Base-by-base conservation (phyloP, 2,329 filamentous ascomycete genomes). In the Xylaria sp. region DNA sequence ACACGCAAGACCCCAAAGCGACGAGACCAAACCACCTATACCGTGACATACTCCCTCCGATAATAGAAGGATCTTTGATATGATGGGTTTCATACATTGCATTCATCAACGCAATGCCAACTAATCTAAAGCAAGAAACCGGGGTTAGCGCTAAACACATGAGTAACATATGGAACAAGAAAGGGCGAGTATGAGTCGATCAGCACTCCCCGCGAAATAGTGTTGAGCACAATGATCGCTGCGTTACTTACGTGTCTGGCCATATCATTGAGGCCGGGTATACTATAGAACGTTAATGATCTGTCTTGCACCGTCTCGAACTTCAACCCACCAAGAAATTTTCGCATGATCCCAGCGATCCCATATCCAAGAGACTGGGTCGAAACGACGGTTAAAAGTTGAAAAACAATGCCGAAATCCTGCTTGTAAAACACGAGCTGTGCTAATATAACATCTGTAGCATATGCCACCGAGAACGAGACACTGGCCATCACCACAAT, bases 261-360 rank as follows among this genome's bases (percentile, higher is more conserved):
- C 91, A 93, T 66, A 93, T 92, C 89, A 93, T 92, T 10, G 90
- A 87, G 0, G 90, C 89, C 3, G 87, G 88, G 72, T 89, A 89
- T 12, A 88, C 85, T 87, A 63, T 10, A 28, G 25, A n/a, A 2
- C 1, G 48, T 75, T n/a, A 74, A 71, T 53, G 9, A 23, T 23
- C 23, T 2, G 46, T n/a, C 5, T 36, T 30, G 20, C 9, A 13
- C 5, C 10, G 6, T 34, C 6, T 34, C 30, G 28, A 32, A 36
- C 20, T 13, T 48, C 1, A 45, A 63, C 83, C 69, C 68, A 87
- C 86, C 86, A 18, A 92, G 77, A 73, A 90, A 91, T 69, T 85
- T 86, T 65, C 89, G 84, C 81, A 92, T 86, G 75, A 91, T 86
- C 2, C 90, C 90, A 0, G 90, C 90, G 68, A 91, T 87, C 1